Evolutionary conservation across 345 rosid genomes (phyloP), one percentile per base, ranked within the genome.

Genomic region (Populus simonii): DNA sequence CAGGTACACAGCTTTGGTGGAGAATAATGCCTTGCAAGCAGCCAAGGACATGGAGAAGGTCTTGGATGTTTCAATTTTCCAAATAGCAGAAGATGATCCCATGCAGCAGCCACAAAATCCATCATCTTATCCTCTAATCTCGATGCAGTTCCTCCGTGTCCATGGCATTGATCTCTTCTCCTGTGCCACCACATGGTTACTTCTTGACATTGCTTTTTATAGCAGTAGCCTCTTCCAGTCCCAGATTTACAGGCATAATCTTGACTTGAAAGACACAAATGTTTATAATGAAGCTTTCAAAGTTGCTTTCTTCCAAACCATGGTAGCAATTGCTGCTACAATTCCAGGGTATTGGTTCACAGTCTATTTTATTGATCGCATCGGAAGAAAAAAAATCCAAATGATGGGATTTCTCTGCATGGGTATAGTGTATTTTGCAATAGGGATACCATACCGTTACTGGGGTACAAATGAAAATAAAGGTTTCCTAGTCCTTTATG

Each of bases 291-390:
- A 86, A 2, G 92, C 91, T 72, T 84, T 81, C 65, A 53, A 70
- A 38, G 77, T 90, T 7, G 91, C 92, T 8, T n/a, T 15, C 35
- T 78, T 82, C 68, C 91, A 87, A 71, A 89, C 89, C 29, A 75
- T 86, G 20, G 43, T 89, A 3, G 93, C 96, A 0, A 76, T 83
- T 10, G 5, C 47, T 87, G 85, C 66, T 83, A 88, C 5, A 87
- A 88, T 93, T 84, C 98, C 96, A 0, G 98, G 98, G 1, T 92
- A 93, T 80, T 92, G 83, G 80, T 84, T 91, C 83, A 89, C 89
- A 0, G 90, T 93, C 66, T 82, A 79, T 55, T 84, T 89, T 79
- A 92, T 93, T 8, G 96, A 93, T 59, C 87, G 84, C 6, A 68
- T 92, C 1, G 98, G 98, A 43, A 83, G 96, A 25, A 83, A 88